Conservation (phyloP, 306 rosid species). For the Ormosia emarginata region DNA sequence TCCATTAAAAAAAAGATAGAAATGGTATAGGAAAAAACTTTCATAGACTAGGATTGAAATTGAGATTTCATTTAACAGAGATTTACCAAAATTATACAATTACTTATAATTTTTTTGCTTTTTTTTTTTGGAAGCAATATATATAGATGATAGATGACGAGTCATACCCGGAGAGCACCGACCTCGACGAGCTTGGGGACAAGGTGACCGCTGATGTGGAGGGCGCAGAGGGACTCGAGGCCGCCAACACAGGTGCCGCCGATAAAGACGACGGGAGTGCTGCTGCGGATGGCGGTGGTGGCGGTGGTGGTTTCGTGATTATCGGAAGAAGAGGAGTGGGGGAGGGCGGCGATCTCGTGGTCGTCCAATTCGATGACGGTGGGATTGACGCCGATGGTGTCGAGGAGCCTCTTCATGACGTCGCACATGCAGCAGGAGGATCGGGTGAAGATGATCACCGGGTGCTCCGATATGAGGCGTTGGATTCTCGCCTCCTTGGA, state of each 20-base stretch:
- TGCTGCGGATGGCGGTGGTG: slow-evolving; percentile 21
- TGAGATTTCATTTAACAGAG: neutral
- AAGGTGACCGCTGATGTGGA: slow-evolving; percentile 91
- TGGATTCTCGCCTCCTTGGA: slow-evolving; percentile 72
- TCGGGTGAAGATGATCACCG: slow-evolving; percentile 85
- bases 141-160: neutral
- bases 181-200: slow-evolving; percentile 84
- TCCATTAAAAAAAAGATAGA: neutral
- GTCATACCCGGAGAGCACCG: slow-evolving; percentile 79
- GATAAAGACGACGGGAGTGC: slow-evolving; percentile 69
- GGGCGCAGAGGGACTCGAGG: slow-evolving; percentile 87
- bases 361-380: slow-evolving; percentile 95
- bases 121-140: too few relatives aligned
- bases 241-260: slow-evolving; percentile 84
- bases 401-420: slow-evolving; percentile 96
- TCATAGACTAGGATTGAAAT: neutral
- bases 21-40: neutral
- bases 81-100: slow-evolving; percentile 32
- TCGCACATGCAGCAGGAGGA: slow-evolving; percentile 98
- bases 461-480: slow-evolving; percentile 91
- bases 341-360: slow-evolving; percentile 75
- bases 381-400: slow-evolving; percentile 85
- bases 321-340: slow-evolving; percentile 14
- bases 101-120: slow-evolving; percentile 2
- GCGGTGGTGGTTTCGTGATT: neutral